Evolutionary conservation across 1,139 yeast species (phyloP), one percentile per base, ranked within the genome.

Genomic region (Protomyces lactucae-debilis): DNA sequence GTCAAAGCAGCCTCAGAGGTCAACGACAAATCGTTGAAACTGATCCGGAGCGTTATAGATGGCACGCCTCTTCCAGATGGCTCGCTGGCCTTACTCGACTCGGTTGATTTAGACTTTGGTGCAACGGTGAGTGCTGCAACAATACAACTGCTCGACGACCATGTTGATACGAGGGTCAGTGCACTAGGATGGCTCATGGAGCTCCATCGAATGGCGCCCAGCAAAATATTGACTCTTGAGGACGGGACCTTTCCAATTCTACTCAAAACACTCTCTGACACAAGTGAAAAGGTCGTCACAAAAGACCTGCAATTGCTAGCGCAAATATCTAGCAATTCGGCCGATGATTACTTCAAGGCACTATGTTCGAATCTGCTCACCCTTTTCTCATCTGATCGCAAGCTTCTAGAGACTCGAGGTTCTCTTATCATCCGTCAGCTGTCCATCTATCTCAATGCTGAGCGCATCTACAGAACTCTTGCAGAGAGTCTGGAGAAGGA

Each of bases 121-220:
- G 77, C 86, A 1, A 80, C 85, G 3, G 84, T 85, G 43, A 85
- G 83, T 67, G 84, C 85, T 6, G 74, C 86, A 64, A 83, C 87
- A 0, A 70, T 83, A 40, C 88, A 85, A 69, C 83, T 86, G 67
- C 23, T 83, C 66, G 84, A 83, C 69, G 88, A 86, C 65, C 87
- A 89, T 70, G 96, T 90, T 69, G 84, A 86, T 43, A 88, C 97
- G 0, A 80, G 95, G 68, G 82, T 91, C 21, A 91, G 95, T 0
- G 88, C 95, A 21, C 78, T 95, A 55, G 97, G 92, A 69, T 95
- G 99, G 99, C 79, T 95, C 45, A 85, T 86, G 32, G 85, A 90
- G 80, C 79, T 95, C 55, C 95, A 92, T 72, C 82, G 85, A 40
- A 85, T 85, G 69, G 87, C 87, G 53, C 57, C 67, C 32, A 61